phyloP scores from a whole-genome alignment of 192 early-diverging fungal species.

The Dispira parvispora region DNA sequence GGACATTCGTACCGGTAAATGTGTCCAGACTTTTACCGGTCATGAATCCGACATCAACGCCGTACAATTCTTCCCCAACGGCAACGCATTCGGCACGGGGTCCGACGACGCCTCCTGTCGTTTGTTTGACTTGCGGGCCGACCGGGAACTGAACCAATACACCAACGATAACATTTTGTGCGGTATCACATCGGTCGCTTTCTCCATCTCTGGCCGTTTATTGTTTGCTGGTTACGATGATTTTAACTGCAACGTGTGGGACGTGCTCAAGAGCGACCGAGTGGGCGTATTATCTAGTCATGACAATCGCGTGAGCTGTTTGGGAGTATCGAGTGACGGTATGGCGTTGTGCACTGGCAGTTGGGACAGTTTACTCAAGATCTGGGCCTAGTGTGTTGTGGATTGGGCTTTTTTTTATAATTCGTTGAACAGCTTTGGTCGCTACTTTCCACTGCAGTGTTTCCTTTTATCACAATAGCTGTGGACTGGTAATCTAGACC shows the following conservation, averaged over 20 bases:
- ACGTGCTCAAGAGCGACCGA: slow-evolving; percentile 89
- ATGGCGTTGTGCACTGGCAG: slow-evolving; percentile 97
- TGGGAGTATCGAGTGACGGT: slow-evolving; percentile 92
- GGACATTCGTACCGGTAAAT: slow-evolving; percentile 92
- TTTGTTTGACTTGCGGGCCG: slow-evolving; percentile 92
- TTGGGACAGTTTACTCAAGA: slow-evolving; percentile 96
- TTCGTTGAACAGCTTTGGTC: slow-evolving; percentile 4
- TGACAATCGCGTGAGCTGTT: slow-evolving; percentile 92
- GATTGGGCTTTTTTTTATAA: slow-evolving; percentile 5
- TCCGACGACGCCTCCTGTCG: slow-evolving; percentile 98
- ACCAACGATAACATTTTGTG: slow-evolving; percentile 97
- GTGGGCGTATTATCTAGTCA: slow-evolving; percentile 86
- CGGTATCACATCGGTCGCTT: slow-evolving; percentile 95
- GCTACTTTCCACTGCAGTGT: background rate
- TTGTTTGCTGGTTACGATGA: slow-evolving; percentile 99
- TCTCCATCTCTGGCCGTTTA: slow-evolving; percentile 89
- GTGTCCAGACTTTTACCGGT: slow-evolving; percentile 95
- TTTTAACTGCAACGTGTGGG: slow-evolving; percentile 99
- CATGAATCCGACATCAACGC: slow-evolving; percentile 99
- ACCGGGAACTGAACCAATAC: slow-evolving; percentile 95
- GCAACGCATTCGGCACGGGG: slow-evolving; percentile 93
- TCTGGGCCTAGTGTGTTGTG: slow-evolving; percentile 30
- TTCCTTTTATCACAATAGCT: no score
- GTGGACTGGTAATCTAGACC: no score
- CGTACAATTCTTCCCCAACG: slow-evolving; percentile 99